phyloP scores from a whole-genome alignment of 768 basidiomycete species.

The Calocera viscosa region DNA sequence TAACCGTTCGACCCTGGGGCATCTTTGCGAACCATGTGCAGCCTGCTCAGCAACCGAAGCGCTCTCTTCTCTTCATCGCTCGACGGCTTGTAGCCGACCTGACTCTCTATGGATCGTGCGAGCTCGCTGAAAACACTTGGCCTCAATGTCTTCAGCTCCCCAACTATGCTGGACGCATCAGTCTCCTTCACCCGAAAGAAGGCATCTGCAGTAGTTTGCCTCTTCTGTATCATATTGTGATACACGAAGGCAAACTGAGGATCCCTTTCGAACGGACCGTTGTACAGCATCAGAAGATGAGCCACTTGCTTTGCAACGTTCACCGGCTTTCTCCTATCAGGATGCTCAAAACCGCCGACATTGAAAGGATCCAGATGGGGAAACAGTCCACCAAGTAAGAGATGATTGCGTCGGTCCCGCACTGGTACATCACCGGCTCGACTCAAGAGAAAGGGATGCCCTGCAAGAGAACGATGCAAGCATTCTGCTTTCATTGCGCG shows the following conservation, averaged over 20 bases:
- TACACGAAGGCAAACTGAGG: neutral
- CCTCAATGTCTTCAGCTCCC: neutral
- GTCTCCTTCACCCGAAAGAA: neutral
- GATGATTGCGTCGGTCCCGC: neutral
- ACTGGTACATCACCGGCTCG: neutral
- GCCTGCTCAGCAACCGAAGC: neutral
- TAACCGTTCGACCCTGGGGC: slow-evolving; percentile 26
- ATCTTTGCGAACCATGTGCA: neutral
- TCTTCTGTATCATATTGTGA: neutral
- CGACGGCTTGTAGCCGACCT: neutral
- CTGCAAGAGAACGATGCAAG: neutral
- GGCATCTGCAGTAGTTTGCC: neutral
- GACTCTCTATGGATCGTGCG: neutral
- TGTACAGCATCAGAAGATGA: neutral
- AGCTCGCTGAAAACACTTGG: neutral
- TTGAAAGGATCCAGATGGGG: neutral
- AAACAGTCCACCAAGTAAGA: neutral
- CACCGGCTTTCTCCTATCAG: neutral
- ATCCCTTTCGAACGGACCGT: neutral
- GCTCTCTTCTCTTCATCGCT: neutral
- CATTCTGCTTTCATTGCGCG: neutral
- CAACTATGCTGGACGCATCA: neutral
- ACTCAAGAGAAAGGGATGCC: neutral
- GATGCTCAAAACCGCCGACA: neutral
- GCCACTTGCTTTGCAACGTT: neutral